These are phyloP conservation scores for Yamadazyma diospyri DNA, from an alignment of 1,139 yeast species.

Conservation along the genomic window DNA sequence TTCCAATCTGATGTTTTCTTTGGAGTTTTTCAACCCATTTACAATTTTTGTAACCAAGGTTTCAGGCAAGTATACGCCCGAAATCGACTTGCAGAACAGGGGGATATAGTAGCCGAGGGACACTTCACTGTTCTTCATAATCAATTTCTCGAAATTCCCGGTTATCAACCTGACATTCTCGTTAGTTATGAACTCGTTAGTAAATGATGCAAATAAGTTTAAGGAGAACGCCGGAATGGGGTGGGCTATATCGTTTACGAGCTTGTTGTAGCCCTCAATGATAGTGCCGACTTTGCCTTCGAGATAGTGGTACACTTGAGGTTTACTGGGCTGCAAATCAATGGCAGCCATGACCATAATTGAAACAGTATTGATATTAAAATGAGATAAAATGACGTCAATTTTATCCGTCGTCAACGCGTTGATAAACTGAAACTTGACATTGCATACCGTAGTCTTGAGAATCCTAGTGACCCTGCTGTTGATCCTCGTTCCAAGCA, in stretches of 20 bases:
- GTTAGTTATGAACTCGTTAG: constrained; percentile 8
- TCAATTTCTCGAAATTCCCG: constrained; percentile 48
- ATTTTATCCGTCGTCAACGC: constrained; percentile 16
- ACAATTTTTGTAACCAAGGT: constrained; percentile 54
- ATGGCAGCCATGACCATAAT: constrained; percentile 34
- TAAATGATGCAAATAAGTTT: constrained; percentile 10
- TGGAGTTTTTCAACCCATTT: constrained; percentile 67
- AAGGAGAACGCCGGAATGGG: constrained; percentile 9
- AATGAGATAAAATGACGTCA: constrained; percentile 9
- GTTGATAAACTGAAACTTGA: constrained; percentile 26
- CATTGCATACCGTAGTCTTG: constrained; percentile 37
- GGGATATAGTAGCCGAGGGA: constrained; percentile 56
- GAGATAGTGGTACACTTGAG: constrained; percentile 30
- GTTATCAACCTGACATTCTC: constrained; percentile 2
- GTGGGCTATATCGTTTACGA: constrained; percentile 6
- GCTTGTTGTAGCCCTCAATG: constrained; percentile 9
- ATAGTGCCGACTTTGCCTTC: constrained; percentile 16
- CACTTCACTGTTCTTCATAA: constrained; percentile 77
- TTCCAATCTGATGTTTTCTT: constrained; percentile 56
- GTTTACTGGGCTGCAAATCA: constrained; percentile 39
- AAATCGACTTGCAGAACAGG: constrained; percentile 38
- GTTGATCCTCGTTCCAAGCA: constrained; percentile 14
- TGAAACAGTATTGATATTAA: constrained; percentile 28
- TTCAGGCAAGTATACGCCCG: constrained; percentile 1
- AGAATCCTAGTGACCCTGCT: constrained; percentile 40